Evolutionary conservation across 352 stramenopile genomes (phyloP).

Genomic region (Pythium angustatum): DNA sequence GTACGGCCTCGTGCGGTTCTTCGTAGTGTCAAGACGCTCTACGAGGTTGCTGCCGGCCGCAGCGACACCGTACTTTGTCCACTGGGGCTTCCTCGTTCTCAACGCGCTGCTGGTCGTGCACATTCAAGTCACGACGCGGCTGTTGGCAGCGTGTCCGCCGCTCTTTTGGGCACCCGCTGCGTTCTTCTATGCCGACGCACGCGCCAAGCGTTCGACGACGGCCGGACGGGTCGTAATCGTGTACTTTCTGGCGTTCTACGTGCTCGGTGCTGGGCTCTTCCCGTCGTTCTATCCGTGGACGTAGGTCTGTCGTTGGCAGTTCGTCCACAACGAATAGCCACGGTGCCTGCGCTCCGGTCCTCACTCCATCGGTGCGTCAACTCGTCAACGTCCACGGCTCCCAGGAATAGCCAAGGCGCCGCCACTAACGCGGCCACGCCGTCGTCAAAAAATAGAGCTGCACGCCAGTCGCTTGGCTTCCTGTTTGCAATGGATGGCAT

Average conservation of each 20-base stretch:
- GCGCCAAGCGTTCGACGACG: conserved; percentile 13
- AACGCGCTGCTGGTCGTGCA: conserved; percentile 81
- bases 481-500: too few species aligned
- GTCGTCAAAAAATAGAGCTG: too few species aligned
- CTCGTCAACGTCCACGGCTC: too few species aligned
- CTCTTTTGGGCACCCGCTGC: conserved; percentile 77
- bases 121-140: conserved; percentile 85
- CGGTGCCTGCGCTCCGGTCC: too few species aligned
- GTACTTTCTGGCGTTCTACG: conserved; percentile 75
- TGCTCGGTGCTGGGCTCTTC: conserved; percentile 72
- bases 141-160: conserved; percentile 72
- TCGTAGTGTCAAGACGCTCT: conserved; percentile 14
- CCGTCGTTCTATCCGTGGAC: conserved; percentile 86
- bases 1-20: conserved; percentile 54
- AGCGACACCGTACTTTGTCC: conserved; percentile 55
- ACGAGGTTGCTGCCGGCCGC: not conserved
- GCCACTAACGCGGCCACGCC: too few species aligned
- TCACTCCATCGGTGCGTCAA: too few species aligned
- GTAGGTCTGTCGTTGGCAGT: too few species aligned
- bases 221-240: conserved; percentile 39
- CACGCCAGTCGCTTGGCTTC: too few species aligned
- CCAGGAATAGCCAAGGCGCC: too few species aligned
- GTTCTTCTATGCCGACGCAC: conserved; percentile 14
- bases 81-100: conserved; percentile 76
- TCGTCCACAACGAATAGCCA: too few species aligned